These are phyloP conservation scores for Cornus suecica DNA, from an alignment of 148 eudicot species.

Conservation along the genomic window DNA sequence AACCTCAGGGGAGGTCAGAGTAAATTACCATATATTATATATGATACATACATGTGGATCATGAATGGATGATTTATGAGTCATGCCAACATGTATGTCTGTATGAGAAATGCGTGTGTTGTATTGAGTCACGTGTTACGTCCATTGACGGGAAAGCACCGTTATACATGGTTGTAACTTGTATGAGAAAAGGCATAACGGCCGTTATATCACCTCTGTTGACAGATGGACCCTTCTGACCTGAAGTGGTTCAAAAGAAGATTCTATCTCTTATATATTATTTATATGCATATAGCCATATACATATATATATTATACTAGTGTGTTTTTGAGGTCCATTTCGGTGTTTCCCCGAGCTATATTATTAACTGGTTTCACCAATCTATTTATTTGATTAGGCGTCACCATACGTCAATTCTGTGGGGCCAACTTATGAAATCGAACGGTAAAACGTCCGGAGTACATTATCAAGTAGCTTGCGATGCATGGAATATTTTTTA, in stretches of 20 bases:
- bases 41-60: background rate
- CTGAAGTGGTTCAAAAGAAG: conserved; percentile 5
- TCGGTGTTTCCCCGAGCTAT: background rate
- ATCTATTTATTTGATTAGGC: background rate
- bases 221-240: conserved; percentile 6
- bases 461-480: background rate
- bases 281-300: too few relatives aligned
- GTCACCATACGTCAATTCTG: background rate
- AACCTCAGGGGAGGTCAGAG: too few relatives aligned
- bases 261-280: conserved; percentile 7
- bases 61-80: background rate
- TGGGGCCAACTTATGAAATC: background rate
- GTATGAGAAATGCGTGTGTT: background rate
- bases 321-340: conserved; percentile 2
- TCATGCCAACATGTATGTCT: background rate
- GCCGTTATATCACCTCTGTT: conserved; percentile 8
- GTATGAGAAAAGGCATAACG: background rate
- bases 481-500: background rate
- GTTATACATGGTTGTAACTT: background rate
- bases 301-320: background rate
- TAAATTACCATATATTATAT: too few relatives aligned
- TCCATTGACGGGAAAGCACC: conserved; percentile 1
- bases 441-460: background rate
- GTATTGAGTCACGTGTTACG: background rate
- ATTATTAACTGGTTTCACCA: background rate